These are phyloP conservation scores for Solanum sparsipilum DNA, from an alignment of 257 asterid species.

Conservation along the genomic window DNA sequence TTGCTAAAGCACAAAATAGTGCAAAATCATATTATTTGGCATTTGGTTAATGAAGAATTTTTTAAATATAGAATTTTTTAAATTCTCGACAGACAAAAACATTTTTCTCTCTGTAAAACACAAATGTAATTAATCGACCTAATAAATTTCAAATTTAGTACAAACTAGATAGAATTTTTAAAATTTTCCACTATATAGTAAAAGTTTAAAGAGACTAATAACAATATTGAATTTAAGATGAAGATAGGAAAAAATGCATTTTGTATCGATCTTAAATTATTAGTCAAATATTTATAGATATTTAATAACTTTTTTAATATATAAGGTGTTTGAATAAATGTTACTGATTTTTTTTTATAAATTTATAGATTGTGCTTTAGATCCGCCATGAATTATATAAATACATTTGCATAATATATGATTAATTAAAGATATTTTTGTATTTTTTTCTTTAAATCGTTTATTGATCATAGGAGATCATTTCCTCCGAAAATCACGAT, in stretches of 20 bases:
- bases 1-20: not conserved
- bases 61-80: not conserved
- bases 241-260: not conserved
- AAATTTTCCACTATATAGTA: not conserved
- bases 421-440: not conserved
- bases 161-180: not conserved
- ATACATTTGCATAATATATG: not conserved
- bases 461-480: not conserved
- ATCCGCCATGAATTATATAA: not conserved
- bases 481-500: not conserved
- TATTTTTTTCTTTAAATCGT: not conserved
- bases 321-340: not conserved
- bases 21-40: not conserved
- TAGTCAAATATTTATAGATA: not conserved
- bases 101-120: rapidly evolving
- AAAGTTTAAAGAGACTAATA: not conserved
- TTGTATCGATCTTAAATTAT: not conserved
- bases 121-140: not conserved
- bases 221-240: not conserved
- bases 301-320: not conserved
- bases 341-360: not conserved
- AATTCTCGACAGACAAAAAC: not conserved
- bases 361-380: not conserved
- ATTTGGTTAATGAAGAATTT: not conserved
- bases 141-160: not conserved